These are phyloP conservation scores for Epichloe scottii DNA, from an alignment of 2,329 filamentous ascomycete genomes.

Conservation along the genomic window DNA sequence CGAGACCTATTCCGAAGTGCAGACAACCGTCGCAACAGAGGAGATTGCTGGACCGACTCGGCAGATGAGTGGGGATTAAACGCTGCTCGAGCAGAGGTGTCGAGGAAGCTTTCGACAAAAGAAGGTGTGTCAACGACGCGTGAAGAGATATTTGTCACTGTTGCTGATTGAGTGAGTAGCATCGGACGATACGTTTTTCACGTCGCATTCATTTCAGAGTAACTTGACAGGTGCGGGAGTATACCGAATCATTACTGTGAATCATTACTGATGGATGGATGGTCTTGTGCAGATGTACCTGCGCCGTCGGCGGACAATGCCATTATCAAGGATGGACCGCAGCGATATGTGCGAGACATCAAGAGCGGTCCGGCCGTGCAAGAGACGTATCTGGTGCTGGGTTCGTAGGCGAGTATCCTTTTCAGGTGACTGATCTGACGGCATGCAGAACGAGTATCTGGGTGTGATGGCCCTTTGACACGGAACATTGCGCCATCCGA, in stretches of 20 bases:
- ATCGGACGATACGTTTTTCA: conserved; percentile 1
- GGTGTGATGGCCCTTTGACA: too few species aligned
- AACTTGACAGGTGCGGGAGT: not conserved
- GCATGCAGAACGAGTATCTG: not conserved
- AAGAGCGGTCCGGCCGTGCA: not conserved
- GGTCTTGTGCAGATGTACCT: not conserved
- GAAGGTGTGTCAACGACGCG: not conserved
- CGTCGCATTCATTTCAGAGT: not conserved
- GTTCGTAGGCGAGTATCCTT: not conserved
- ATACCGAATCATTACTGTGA: too few species aligned
- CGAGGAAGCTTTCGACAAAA: not conserved
- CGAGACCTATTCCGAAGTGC: conserved; percentile 3
- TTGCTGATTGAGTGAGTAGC: not conserved
- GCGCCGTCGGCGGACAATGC: not conserved
- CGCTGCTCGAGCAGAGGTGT: not conserved
- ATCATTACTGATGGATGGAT: too few species aligned
- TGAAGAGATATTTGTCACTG: not conserved
- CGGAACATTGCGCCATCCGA: too few species aligned
- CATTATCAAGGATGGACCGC: conserved; percentile 3
- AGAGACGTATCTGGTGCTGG: not conserved
- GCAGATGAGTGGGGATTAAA: conserved; percentile 1
- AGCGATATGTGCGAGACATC: not conserved
- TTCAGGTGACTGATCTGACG: not conserved
- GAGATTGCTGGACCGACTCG: not conserved
- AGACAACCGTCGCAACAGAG: not conserved